Percentiles rank a stretch among this genome's conserved stretches.
Conservation (phyloP, 2,329 filamentous ascomycete genomes). For the Sclerotinia subarctica region DNA sequence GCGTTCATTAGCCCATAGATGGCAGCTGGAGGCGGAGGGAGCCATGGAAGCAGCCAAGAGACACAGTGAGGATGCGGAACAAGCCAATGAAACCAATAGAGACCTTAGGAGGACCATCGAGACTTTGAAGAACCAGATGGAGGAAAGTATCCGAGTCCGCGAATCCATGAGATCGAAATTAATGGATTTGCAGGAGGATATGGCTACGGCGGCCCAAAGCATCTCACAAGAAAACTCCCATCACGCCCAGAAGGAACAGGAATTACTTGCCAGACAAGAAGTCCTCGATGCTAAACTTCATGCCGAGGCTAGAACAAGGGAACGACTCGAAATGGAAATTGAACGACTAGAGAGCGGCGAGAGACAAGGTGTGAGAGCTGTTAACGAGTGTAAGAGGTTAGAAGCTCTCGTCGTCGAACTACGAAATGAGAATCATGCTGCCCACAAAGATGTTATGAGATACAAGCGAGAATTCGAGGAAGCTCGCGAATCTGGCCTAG, state of each 20-base stretch:
- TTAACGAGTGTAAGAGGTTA: slow-evolving; percentile 59
- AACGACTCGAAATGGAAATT: slow-evolving; percentile 64
- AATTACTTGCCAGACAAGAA: slow-evolving; percentile 74
- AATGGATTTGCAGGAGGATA: slow-evolving; percentile 80
- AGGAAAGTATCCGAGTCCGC: slow-evolving; percentile 80
- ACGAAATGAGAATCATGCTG: slow-evolving; percentile 61
- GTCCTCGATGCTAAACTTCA: slow-evolving; percentile 75
- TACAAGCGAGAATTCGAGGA: slow-evolving; percentile 82
- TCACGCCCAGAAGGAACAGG: slow-evolving; percentile 75
- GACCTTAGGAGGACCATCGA: slow-evolving; percentile 71
- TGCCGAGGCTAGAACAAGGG: slow-evolving; percentile 67
- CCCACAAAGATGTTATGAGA: slow-evolving; percentile 45
- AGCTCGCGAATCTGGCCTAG: slow-evolving; percentile 72
- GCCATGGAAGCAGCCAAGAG: slow-evolving; percentile 62
- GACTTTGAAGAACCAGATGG: slow-evolving; percentile 71
- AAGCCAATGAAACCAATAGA: slow-evolving; percentile 60
- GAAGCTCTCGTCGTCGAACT: slow-evolving; percentile 55
- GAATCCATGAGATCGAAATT: slow-evolving; percentile 84
- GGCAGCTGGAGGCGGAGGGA: slow-evolving; percentile 60
- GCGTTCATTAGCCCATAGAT: slow-evolving; percentile 57
- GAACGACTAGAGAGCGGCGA: slow-evolving; percentile 63
- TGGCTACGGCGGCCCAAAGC: slow-evolving; percentile 73
- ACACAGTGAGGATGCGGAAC: slow-evolving; percentile 57
- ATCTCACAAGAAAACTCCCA: slow-evolving; percentile 78
- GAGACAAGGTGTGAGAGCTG: slow-evolving; percentile 61